These are phyloP conservation scores for Trametes pubescens DNA, from an alignment of 1,284 basidiomycete genomes.

Conservation along the genomic window DNA sequence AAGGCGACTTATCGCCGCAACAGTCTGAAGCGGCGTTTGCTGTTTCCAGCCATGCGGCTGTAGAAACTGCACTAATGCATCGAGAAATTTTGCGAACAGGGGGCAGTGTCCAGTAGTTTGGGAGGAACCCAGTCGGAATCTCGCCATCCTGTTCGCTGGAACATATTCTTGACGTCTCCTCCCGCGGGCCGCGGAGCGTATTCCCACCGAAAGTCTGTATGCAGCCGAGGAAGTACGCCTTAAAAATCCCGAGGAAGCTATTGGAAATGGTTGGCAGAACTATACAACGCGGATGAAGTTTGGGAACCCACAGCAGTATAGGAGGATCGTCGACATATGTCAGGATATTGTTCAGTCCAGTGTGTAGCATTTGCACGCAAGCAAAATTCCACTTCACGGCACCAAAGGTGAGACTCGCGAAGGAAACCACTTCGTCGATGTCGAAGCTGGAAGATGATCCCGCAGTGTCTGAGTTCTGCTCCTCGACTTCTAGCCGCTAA, in stretches of 20 bases:
- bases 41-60: slow-evolving; percentile 1
- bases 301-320: too few species aligned
- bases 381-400: background rate
- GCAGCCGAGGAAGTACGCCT: background rate
- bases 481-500: background rate
- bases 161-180: slow-evolving; percentile 11
- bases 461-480: background rate
- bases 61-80: background rate
- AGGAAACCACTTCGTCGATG: background rate
- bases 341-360: background rate
- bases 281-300: background rate
- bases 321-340: background rate
- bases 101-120: background rate
- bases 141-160: slow-evolving; percentile 2
- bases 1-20: slow-evolving; percentile 13
- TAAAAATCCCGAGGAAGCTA: background rate
- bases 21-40: slow-evolving; percentile 14
- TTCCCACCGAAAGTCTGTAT: slow-evolving; percentile 6
- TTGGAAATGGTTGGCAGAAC: background rate
- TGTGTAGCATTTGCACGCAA: background rate
- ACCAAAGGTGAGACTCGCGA: background rate
- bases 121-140: background rate
- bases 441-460: background rate
- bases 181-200: slow-evolving; percentile 10
- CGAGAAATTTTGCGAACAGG: background rate